Conservation (phyloP, 2,329 filamentous ascomycete genomes). For the Diplodia seriata region DNA sequence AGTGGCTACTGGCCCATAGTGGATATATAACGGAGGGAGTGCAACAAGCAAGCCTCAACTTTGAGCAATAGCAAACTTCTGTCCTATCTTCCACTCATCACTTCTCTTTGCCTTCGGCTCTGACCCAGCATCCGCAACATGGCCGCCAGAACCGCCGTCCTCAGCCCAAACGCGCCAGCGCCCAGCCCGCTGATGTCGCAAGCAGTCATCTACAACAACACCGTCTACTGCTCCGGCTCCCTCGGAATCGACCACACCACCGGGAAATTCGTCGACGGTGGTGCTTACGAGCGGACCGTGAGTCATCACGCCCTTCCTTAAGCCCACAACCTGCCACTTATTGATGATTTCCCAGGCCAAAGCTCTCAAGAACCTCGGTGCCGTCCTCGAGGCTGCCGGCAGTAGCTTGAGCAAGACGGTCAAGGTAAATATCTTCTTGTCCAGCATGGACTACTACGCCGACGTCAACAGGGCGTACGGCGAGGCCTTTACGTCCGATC, state of each 20-base stretch:
- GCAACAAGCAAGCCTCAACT: too few relatives aligned
- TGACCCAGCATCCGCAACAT: not conserved
- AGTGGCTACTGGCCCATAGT: not conserved
- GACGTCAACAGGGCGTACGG: not conserved
- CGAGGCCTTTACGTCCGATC: not conserved
- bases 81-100: not conserved
- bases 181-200: slow-evolving; percentile 10
- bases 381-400: not conserved
- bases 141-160: slow-evolving; percentile 1
- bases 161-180: not conserved
- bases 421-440: not conserved
- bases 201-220: slow-evolving; percentile 3
- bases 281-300: not conserved
- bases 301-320: not conserved
- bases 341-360: not conserved
- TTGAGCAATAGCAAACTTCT: not conserved
- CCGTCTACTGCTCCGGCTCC: not conserved
- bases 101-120: too few relatives aligned
- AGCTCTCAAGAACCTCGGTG: not conserved
- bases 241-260: not conserved
- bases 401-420: not conserved
- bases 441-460: not conserved
- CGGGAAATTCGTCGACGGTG: not conserved
- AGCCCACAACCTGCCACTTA: not conserved
- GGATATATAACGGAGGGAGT: not conserved